A percentile compares a stretch with the other conserved stretches of the same genome.
Evolutionary conservation across 2,329 filamentous ascomycete species (phyloP).

Genomic region (Alternaria sp.): DNA sequence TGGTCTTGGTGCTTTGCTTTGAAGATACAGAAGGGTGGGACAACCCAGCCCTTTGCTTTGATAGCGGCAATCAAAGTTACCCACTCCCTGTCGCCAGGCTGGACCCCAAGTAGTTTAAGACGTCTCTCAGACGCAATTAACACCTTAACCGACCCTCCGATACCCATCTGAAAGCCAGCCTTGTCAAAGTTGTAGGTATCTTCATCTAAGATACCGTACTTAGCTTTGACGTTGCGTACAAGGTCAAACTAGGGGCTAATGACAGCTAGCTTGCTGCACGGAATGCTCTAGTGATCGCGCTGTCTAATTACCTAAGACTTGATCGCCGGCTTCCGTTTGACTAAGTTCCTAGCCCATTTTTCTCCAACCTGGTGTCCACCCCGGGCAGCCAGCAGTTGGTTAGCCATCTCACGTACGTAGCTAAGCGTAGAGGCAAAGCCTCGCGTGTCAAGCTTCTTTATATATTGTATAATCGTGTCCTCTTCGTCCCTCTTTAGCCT

Average conservation of each 20-base stretch:
- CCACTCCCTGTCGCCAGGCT: conserved; percentile 20
- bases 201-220: neutral
- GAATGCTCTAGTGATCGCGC: no score
- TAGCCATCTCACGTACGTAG: neutral
- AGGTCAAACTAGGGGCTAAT: neutral
- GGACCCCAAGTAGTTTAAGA: conserved; percentile 1
- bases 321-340: neutral
- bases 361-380: neutral
- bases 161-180: neutral
- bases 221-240: neutral
- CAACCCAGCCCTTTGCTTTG: conserved; percentile 10
- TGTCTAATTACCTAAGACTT: neutral
- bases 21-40: conserved; percentile 11
- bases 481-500: no score
- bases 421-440: neutral
- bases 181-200: neutral
- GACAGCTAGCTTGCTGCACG: neutral
- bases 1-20: conserved; percentile 1
- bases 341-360: neutral
- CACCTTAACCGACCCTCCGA: neutral
- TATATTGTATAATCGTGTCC: no score
- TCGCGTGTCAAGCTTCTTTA: no score
- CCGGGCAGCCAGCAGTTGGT: neutral
- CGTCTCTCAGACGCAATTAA: conserved; percentile 1
- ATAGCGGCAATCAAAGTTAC: conserved; percentile 18